A percentile compares a stretch with the other conserved stretches of the same genome.
These are phyloP conservation scores for Lentinula sp. DNA, from an alignment of 768 basidiomycete genomes.

Conservation along the genomic window DNA sequence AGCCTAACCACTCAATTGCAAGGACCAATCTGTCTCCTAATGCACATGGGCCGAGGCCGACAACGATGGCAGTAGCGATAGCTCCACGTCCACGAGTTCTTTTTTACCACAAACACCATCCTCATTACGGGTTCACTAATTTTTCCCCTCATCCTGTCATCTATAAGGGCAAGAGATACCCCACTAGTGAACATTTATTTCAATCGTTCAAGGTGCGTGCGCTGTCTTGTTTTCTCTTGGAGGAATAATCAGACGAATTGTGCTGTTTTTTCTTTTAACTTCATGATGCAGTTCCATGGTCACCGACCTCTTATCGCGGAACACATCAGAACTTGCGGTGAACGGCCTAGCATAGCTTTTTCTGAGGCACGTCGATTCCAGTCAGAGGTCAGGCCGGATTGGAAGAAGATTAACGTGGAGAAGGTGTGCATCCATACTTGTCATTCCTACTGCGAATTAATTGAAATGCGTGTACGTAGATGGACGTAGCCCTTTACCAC, in stretches of 20 bases:
- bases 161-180: slow-evolving; percentile 60
- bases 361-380: slow-evolving; percentile 63
- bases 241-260: no score
- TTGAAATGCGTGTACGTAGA: slow-evolving; percentile 27
- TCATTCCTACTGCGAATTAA: background rate
- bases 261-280: background rate
- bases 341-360: slow-evolving; percentile 57
- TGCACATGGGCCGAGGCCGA: background rate
- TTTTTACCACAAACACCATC: slow-evolving; percentile 60
- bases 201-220: slow-evolving; percentile 61
- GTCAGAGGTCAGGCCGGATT: slow-evolving; percentile 56
- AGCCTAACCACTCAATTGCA: background rate
- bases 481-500: slow-evolving; percentile 58
- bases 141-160: slow-evolving; percentile 62
- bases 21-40: background rate
- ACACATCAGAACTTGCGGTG: slow-evolving; percentile 59
- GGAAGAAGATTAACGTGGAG: slow-evolving; percentile 63
- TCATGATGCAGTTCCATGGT: slow-evolving; percentile 44
- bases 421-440: slow-evolving; percentile 32
- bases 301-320: slow-evolving; percentile 60
- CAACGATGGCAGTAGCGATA: background rate
- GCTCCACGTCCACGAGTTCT: slow-evolving; percentile 32
- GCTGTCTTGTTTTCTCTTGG: no score
- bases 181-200: slow-evolving; percentile 74
- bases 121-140: slow-evolving; percentile 70